Evolutionary conservation across 805 yeast species (phyloP).

Genomic region (Lipomyces spencermartinsiae): DNA sequence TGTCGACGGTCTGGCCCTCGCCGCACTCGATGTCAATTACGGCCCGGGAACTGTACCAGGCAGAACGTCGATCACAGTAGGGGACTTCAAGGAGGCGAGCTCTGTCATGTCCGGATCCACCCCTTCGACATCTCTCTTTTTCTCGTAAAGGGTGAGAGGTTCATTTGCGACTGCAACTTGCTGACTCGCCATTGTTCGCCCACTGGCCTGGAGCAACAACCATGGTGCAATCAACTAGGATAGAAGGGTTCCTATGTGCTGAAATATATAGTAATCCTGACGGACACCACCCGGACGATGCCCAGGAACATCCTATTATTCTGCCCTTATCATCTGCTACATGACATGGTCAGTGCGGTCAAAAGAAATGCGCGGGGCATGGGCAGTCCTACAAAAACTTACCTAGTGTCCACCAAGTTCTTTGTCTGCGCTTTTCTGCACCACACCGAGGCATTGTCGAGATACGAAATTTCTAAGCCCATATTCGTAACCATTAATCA

Average conservation of each 20-base stretch:
- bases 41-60: background rate
- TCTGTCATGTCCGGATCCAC: background rate
- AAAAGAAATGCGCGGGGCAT: no score
- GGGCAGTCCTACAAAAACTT: no score
- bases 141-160: background rate
- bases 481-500: no score
- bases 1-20: slow-evolving; percentile 2
- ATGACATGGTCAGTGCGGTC: no score
- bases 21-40: slow-evolving; percentile 5
- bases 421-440: no score
- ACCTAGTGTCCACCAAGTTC: no score
- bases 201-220: background rate
- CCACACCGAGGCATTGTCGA: no score
- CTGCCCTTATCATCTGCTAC: no score
- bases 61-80: background rate
- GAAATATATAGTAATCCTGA: background rate
- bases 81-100: background rate
- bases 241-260: background rate
- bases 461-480: no score
- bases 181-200: background rate
- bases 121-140: background rate
- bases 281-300: no score
- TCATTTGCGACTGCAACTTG: background rate
- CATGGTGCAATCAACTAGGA: background rate
- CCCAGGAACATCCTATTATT: no score